Conservation (phyloP, 1,139 yeast species). For the Debaryomyces psychrophilus region DNA sequence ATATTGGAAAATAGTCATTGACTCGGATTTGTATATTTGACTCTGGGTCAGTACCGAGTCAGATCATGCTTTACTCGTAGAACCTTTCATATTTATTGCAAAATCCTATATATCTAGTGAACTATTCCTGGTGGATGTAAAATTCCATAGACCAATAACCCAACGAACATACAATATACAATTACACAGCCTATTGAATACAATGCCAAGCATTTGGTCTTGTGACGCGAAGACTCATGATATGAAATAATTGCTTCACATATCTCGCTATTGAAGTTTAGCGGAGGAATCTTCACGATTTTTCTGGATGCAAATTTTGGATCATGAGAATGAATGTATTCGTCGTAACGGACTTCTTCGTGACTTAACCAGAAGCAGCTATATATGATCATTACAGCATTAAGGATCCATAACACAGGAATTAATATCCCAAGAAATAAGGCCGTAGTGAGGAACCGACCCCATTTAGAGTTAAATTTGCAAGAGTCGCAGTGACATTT, state of each 20-base stretch:
- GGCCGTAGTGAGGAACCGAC: constrained; percentile 4
- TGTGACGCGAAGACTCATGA: neutral
- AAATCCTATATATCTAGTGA: neutral
- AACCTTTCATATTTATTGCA: constrained; percentile 4
- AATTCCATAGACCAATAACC: constrained; percentile 6
- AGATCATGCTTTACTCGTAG: neutral
- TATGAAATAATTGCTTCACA: constrained; percentile 5
- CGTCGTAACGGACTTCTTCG: constrained; percentile 15
- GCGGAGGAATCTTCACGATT: constrained; percentile 4
- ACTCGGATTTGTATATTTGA: constrained; percentile 2
- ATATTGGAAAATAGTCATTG: neutral
- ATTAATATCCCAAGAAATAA: constrained; percentile 23
- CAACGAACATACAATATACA: constrained; percentile 6
- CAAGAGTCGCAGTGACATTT: constrained; percentile 14
- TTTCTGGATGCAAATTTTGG: constrained; percentile 6
- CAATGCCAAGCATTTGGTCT: neutral
- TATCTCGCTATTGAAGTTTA: neutral
- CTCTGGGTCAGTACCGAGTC: constrained; percentile 2
- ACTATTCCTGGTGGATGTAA: constrained; percentile 8
- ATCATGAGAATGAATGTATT: constrained; percentile 14
- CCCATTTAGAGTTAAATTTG: constrained; percentile 7
- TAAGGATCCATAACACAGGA: constrained; percentile 29
- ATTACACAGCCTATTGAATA: constrained; percentile 3
- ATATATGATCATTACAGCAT: constrained; percentile 12
- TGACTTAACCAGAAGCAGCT: constrained; percentile 13